Base-by-base conservation (phyloP, 2,329 filamentous ascomycete species). In the Ramularia collo-cygni region DNA sequence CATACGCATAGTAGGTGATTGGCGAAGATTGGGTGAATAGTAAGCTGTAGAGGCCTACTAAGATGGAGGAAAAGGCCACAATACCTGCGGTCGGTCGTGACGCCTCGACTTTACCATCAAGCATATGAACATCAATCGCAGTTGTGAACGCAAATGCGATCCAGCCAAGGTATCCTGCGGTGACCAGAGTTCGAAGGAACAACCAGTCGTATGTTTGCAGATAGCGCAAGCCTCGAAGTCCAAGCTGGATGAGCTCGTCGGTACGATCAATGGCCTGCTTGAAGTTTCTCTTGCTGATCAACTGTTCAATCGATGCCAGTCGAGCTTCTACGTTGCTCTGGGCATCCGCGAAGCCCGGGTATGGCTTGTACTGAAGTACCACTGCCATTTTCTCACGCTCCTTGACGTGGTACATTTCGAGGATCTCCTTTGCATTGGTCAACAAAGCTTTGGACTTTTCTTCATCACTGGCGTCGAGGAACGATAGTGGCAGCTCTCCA, bases 151-250 rank as follows among this genome's bases (percentile, higher is more conserved):
- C 87, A 63, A 89, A 98, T 1, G 84, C 83, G 58, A 96, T 93
- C 90, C 90, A 98, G 14, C 92, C 92, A 6, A 96, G 67, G 57
- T 96, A 98, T 13, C 92, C 92, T 9, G 84, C 60, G 2, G 92
- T 95, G 44, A 98, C 83, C 35, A 98, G 72, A 2, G 86, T 83
- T 44, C 92, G 76, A 26, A 98, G 68, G 65, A 98, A 98, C 2
- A 98, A 72, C 92, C 92, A 98, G 66, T 98, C 92, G 56, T 98
- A 98, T 0, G 89, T 98, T 64, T 98, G 92, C 17, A 98, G 74
- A 61, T 98, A 98, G 36, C 92, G 78, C 44, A 98, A 69, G 6
- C 92, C 92, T 46, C 87, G 76, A 1, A 98, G 72, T 2, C 79
- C 83, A 36, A 85, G 67, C 43, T 83, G 75, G 44, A 96, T 84